Evolutionary conservation across 2,329 filamentous ascomycete species (phyloP), one percentile per base, ranked within the genome.

Genomic region (Fusarium tuaranense): DNA sequence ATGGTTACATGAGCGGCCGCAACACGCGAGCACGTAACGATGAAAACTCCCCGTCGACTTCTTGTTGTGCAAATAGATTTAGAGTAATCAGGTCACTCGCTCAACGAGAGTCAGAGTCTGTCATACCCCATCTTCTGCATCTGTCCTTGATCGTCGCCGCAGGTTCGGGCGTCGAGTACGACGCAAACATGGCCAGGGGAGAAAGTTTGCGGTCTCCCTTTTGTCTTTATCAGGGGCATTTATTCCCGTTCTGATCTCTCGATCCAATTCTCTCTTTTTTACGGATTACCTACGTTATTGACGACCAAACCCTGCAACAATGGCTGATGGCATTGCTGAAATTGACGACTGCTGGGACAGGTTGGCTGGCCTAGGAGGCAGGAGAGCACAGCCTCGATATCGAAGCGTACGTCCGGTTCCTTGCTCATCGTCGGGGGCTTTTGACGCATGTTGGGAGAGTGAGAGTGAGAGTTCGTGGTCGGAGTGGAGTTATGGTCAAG

Each of bases 251-350:
- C 10, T 8, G 5, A 5, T 2, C 14, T 13, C 16, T 16, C 30
- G n/a, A 14, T 4, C 12, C 22, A 46, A 2, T 8, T 18, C 51
- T n/a, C 18, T 48, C 27, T 7, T 63, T 39, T 25, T 22, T 22
- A 27, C 14, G 5, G 7, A 32, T 12, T 2, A 27, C 7, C 27
- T 27, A 20, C 18, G 6, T 18, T 48, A 4, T 16, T 36, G 8
- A 39, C 12, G 10, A 12, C 20, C 14, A 14, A 36, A 44, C 3
- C 10, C 44, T 27, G 13, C 36, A 44, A n/a, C 38, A 5, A 77
- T 77, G 75, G 60, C 55, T 1, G 22, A 70, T 18, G 61, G 65
- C 30, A 68, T 77, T 18, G 66, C 69, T 46, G 68, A 71, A 20
- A 61, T 73, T 16, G 65, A 72, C 22, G 46, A 65, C 34, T 67